Percentiles rank a stretch among this genome's conserved stretches.
Evolutionary conservation across 768 basidiomycete genomes (phyloP).

Genomic region (Clitopilus passeckerianus): DNA sequence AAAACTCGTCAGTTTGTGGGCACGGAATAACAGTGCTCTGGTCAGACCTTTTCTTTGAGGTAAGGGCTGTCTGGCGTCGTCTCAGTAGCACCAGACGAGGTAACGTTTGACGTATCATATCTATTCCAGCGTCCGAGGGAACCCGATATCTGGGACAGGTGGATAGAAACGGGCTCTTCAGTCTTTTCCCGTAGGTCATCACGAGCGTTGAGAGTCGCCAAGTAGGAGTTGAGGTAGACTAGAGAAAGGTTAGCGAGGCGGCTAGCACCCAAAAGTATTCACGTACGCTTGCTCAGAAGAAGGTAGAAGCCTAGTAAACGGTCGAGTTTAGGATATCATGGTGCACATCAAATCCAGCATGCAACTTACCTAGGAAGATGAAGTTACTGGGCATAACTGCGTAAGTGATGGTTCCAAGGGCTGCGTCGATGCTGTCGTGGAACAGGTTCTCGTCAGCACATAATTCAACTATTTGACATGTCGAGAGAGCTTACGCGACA

Average conservation of each 20-base stretch:
- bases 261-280: neutral
- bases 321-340: neutral
- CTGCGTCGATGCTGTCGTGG: conserved; percentile 37
- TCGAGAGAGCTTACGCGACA: conserved; percentile 30
- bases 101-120: neutral
- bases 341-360: neutral
- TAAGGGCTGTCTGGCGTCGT: neutral
- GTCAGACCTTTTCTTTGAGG: neutral
- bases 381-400: conserved; percentile 50
- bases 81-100: neutral
- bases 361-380: conserved; percentile 39
- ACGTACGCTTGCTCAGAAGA: conserved; percentile 46
- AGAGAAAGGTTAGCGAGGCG: neutral
- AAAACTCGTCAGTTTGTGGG: too few relatives aligned
- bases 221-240: conserved; percentile 57
- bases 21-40: neutral
- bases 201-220: conserved; percentile 48
- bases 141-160: conserved; percentile 30
- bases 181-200: conserved; percentile 29
- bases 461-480: neutral
- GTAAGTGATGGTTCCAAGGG: conserved; percentile 40
- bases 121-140: neutral
- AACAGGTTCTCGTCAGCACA: neutral
- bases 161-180: conserved; percentile 34
- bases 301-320: conserved; percentile 38